phyloP scores from a whole-genome alignment of 1,284 basidiomycete species.

The Gymnopus androsaceus region DNA sequence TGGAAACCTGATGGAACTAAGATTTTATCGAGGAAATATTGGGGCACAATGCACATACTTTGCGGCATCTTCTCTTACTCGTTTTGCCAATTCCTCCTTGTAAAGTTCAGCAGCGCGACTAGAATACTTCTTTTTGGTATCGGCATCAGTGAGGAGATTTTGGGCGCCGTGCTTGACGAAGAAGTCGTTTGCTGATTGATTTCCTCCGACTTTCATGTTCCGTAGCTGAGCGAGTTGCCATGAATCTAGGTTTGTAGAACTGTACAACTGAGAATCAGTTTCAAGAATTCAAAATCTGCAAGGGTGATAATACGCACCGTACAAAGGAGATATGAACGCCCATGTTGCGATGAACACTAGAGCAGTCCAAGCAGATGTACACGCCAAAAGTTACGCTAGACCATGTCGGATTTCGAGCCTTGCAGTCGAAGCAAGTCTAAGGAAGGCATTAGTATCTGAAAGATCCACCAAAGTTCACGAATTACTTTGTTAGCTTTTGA shows the following conservation, averaged over 20 bases:
- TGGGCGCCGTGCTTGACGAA: constrained; percentile 86
- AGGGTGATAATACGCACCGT: constrained; percentile 57
- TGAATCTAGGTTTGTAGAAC: constrained; percentile 95
- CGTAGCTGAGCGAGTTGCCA: constrained; percentile 93
- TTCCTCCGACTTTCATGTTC: constrained; percentile 96
- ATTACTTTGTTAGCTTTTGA: constrained; percentile 90
- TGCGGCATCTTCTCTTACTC: constrained; percentile 79
- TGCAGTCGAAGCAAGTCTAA: constrained; percentile 96
- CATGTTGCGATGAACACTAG: constrained; percentile 93
- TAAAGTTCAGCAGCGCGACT: constrained; percentile 84
- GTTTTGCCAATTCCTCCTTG: constrained; percentile 87
- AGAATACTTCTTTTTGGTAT: constrained; percentile 90
- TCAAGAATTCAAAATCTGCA: not conserved
- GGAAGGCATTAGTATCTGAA: constrained; percentile 12
- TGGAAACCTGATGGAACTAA: constrained; percentile 58
- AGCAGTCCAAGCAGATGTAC: constrained; percentile 98
- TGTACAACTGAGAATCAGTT: constrained; percentile 32
- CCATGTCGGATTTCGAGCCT: constrained; percentile 97
- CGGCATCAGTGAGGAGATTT: constrained; percentile 70
- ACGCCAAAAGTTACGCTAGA: constrained; percentile 95
- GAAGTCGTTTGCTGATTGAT: constrained; percentile 87
- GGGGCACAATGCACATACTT: constrained; percentile 47
- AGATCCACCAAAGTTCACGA: not conserved
- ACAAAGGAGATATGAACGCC: constrained; percentile 99
- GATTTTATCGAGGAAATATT: not conserved